A percentile compares a stretch with the other conserved stretches of the same genome.
phyloP scores from a whole-genome alignment of 805 yeast genomes.

The Lachancea cidri region DNA sequence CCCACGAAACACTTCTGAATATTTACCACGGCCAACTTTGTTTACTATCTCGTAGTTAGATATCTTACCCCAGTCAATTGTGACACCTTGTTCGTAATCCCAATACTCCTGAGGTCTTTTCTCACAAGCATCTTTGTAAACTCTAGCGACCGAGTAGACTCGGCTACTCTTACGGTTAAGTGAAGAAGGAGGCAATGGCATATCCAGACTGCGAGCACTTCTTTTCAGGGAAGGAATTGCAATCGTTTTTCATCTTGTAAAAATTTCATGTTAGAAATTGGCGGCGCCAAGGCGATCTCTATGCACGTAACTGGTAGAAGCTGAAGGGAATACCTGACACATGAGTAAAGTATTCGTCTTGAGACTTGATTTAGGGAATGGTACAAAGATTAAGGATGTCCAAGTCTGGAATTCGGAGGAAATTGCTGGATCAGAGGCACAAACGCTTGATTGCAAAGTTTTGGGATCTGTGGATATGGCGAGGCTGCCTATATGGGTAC shows the following conservation, averaged over 20 bases:
- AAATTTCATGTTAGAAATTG: not conserved
- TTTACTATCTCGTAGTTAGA: conserved; percentile 79
- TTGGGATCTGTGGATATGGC: conserved; percentile 13
- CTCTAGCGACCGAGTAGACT: conserved; percentile 60
- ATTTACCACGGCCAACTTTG: conserved; percentile 89
- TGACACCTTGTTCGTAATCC: conserved; percentile 68
- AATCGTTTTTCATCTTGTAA: not conserved
- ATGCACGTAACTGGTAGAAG: not conserved
- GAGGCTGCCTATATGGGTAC: conserved; percentile 28
- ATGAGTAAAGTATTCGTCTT: conserved; percentile 8
- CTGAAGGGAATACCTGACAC: not conserved
- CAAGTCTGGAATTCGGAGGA: conserved; percentile 22
- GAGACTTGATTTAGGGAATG: conserved; percentile 21
- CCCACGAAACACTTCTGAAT: conserved; percentile 90
- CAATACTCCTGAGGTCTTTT: conserved; percentile 76
- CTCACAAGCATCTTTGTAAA: conserved; percentile 75
- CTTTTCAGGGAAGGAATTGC: not conserved
- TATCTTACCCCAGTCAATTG: conserved; percentile 79
- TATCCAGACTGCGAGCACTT: conserved; percentile 5
- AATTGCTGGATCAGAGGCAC: not conserved
- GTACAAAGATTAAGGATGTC: conserved; percentile 22
- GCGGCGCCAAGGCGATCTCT: not conserved
- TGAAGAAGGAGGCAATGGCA: conserved; percentile 33
- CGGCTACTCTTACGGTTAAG: conserved; percentile 31
- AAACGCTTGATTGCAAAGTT: conserved; percentile 1